Percentiles rank a stretch among this genome's conserved stretches.
phyloP scores from a whole-genome alignment of 177 flowering plant species.

The Vitis hybrid region DNA sequence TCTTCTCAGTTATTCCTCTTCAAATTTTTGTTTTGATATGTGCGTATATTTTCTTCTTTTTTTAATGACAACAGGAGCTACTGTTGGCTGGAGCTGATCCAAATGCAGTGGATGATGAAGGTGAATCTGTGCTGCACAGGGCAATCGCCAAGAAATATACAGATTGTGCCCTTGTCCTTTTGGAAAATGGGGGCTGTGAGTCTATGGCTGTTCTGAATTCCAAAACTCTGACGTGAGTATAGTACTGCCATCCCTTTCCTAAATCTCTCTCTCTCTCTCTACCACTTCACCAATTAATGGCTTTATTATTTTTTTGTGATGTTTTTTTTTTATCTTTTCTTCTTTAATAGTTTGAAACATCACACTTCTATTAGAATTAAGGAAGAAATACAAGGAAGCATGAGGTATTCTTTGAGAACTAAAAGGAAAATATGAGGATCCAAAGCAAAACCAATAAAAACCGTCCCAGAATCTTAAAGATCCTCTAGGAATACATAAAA shows the following conservation, averaged over 20 bases:
- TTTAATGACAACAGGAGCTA: slow-evolving; percentile 64
- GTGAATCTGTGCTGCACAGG: slow-evolving; percentile 93
- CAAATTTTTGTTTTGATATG: neutral
- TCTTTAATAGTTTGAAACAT: neutral
- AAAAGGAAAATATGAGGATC: no score
- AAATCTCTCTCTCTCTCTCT: neutral
- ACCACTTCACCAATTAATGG: neutral
- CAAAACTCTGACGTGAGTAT: slow-evolving; percentile 81
- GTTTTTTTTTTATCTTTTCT: neutral
- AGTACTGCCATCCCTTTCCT: neutral
- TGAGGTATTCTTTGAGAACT: no score
- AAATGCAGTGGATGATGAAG: slow-evolving; percentile 95
- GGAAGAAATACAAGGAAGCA: no score
- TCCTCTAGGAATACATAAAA: no score
- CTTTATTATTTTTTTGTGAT: neutral
- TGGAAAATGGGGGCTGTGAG: slow-evolving; percentile 93
- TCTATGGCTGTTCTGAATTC: slow-evolving; percentile 81
- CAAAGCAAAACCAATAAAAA: no score
- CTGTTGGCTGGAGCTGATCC: slow-evolving; percentile 96
- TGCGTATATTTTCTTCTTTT: neutral
- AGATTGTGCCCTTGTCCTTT: slow-evolving; percentile 85
- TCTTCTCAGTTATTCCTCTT: slow-evolving; percentile 1
- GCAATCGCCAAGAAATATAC: slow-evolving; percentile 90
- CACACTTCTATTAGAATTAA: no score
- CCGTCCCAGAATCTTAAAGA: no score